Percentiles rank a stretch among this genome's conserved stretches.
Evolutionary conservation across 2,329 filamentous ascomycete genomes (phyloP).

Genomic region (Ustulina deusta): DNA sequence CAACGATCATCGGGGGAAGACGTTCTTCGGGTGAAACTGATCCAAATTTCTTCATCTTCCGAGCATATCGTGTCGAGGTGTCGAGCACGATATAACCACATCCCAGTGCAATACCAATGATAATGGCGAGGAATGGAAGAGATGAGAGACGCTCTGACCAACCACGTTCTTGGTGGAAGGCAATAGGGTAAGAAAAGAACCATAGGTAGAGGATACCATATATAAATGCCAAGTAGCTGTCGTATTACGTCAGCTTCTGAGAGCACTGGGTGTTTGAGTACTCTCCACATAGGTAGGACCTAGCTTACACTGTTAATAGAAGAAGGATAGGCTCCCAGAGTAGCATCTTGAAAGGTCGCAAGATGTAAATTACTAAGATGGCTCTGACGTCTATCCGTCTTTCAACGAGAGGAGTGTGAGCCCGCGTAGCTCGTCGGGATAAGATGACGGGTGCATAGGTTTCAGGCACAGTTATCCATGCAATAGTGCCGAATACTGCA

Average conservation of each 20-base stretch:
- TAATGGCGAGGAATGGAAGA: neutral
- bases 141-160: neutral
- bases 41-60: neutral
- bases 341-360: neutral
- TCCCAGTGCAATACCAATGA: neutral
- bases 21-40: neutral
- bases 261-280: neutral
- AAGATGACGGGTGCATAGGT: neutral
- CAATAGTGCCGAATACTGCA: neutral
- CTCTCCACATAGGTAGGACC: no score
- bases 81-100: neutral
- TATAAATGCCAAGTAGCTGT: neutral
- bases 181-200: slow-evolving; percentile 1
- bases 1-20: neutral
- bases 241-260: no score
- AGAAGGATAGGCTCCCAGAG: neutral
- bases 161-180: neutral
- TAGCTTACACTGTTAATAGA: neutral
- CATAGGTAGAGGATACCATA: neutral
- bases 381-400: neutral
- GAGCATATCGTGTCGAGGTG: neutral
- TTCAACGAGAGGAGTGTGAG: neutral
- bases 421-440: neutral
- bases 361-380: neutral
- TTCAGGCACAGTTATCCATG: neutral